phyloP scores from a whole-genome alignment of 441 rosid genomes.

The Jatropha multifida region DNA sequence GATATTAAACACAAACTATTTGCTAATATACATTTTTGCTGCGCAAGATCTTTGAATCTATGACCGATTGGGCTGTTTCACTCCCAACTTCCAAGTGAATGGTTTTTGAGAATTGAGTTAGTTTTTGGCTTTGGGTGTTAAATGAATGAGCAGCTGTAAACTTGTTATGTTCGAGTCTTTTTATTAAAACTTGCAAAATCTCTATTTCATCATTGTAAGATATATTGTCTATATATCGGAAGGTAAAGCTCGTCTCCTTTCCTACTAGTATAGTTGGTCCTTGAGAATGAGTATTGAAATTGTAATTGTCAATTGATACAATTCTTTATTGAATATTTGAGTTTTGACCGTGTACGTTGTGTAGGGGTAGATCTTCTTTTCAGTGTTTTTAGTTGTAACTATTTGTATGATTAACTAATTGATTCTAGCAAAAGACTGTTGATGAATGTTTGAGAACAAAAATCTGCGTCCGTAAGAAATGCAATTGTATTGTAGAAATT shows the following conservation, averaged over 20 bases:
- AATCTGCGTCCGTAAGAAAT: no score
- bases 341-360: background rate
- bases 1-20: background rate
- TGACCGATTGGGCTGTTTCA: no score
- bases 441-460: no score
- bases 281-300: background rate
- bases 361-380: no score
- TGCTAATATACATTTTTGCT: no score
- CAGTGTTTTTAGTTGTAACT: no score
- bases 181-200: background rate
- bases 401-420: no score
- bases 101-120: background rate
- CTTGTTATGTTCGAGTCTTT: background rate
- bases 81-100: background rate
- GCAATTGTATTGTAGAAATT: no score
- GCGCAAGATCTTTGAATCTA: no score
- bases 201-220: background rate
- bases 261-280: background rate
- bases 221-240: background rate
- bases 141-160: constrained; percentile 4
- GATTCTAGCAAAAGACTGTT: no score
- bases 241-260: background rate
- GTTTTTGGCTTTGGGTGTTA: background rate
- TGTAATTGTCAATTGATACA: background rate
- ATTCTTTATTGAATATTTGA: background rate